Conservation (phyloP, 2,329 filamentous ascomycete genomes). For the Fusarium nematophilum region DNA sequence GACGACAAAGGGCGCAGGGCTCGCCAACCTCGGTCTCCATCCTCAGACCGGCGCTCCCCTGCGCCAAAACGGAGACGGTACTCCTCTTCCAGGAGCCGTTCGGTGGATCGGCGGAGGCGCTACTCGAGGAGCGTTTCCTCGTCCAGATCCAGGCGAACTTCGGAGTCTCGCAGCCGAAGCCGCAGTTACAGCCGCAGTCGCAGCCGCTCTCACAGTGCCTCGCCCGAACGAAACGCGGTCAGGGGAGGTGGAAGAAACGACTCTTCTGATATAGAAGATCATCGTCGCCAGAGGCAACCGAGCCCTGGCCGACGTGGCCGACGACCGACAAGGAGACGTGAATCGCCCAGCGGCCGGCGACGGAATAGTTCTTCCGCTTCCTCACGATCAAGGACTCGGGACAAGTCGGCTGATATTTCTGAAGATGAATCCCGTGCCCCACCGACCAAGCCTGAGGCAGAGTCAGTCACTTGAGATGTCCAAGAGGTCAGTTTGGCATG, state of each 20-base stretch:
- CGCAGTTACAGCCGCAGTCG: slow-evolving; percentile 35
- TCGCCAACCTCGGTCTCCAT: slow-evolving; percentile 50
- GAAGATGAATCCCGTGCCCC: slow-evolving; percentile 46
- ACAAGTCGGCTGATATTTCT: slow-evolving; percentile 68
- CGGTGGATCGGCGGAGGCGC: slow-evolving; percentile 54
- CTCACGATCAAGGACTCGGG: slow-evolving; percentile 60
- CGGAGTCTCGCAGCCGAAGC: slow-evolving; percentile 48
- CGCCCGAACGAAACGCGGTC: slow-evolving; percentile 32
- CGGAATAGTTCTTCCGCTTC: slow-evolving; percentile 65
- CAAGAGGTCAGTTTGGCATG: slow-evolving; percentile 41
- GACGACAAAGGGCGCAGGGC: slow-evolving; percentile 36
- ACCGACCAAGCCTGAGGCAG: slow-evolving; percentile 29
- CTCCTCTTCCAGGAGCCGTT: slow-evolving; percentile 61
- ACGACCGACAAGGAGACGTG: slow-evolving; percentile 25
- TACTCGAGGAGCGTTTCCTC: slow-evolving; percentile 51
- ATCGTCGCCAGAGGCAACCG: slow-evolving; percentile 11
- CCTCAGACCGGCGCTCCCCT: slow-evolving; percentile 55
- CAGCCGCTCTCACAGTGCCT: slow-evolving; percentile 30
- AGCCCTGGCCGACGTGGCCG: slow-evolving; percentile 21
- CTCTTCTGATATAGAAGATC: slow-evolving; percentile 25
- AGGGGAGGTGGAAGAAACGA: slow-evolving; percentile 19
- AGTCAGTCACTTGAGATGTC: slow-evolving; percentile 23
- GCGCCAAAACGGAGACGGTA: slow-evolving; percentile 63
- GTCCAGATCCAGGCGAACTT: slow-evolving; percentile 55
- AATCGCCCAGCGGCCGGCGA: slow-evolving; percentile 49